Conservation (phyloP, 108 stramenopile species). For the Stephanodiscus triporus region DNA sequence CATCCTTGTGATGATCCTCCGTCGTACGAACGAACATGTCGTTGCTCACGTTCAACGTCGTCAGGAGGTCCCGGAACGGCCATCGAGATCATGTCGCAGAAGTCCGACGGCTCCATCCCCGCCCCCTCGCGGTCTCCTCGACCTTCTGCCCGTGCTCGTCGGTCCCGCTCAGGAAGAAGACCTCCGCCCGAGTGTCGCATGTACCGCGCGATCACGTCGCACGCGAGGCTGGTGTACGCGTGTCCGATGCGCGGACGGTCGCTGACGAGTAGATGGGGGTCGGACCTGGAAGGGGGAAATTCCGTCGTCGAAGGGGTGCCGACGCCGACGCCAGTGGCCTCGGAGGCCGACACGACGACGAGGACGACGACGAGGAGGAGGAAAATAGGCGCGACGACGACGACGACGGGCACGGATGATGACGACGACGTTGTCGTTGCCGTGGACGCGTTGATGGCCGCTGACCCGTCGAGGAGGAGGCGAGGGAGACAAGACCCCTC, state of each 20-base stretch:
- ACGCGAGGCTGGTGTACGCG: slow-evolving; percentile 95
- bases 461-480: too few species aligned
- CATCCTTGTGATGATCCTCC: slow-evolving; percentile 75
- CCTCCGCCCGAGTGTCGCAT: slow-evolving; percentile 89
- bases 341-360: too few species aligned
- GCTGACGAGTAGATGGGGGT: slow-evolving; percentile 99
- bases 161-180: slow-evolving; percentile 94
- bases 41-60: slow-evolving; percentile 77
- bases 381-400: slow-evolving; percentile 13
- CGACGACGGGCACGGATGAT: too few species aligned
- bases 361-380: slow-evolving; percentile 22
- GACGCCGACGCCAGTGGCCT: slow-evolving; percentile 30
- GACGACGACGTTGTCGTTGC: too few species aligned
- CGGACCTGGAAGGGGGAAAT: slow-evolving; percentile 88
- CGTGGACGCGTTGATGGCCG: too few species aligned
- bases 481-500: too few species aligned
- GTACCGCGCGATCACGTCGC: slow-evolving; percentile 96
- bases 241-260: slow-evolving; percentile 99
- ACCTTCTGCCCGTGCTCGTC: slow-evolving; percentile 99
- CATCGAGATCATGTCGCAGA: slow-evolving; percentile 80
- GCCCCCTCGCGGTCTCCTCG: slow-evolving; percentile 79
- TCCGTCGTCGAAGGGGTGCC: slow-evolving; percentile 77
- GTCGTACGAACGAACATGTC: slow-evolving; percentile 96
- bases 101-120: slow-evolving; percentile 80
- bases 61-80: slow-evolving; percentile 86